Evolutionary conservation across 257 asterid genomes (phyloP), one percentile per base, ranked within the genome.

Genomic region (Craterostigma plantagineum): DNA sequence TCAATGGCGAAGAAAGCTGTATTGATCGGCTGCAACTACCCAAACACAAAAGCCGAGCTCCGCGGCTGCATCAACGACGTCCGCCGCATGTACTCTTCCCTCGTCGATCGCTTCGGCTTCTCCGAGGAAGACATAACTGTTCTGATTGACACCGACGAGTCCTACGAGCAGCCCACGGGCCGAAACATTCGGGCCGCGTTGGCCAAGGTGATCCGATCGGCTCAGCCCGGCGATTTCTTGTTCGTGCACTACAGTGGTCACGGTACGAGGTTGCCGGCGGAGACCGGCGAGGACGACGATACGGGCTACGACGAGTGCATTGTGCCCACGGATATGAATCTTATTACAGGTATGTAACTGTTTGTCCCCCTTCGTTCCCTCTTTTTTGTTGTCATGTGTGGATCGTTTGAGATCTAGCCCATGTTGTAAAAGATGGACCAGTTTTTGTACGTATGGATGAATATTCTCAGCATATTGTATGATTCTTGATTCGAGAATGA

Each of bases 181-280:
- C 77, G 74, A 16, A 87, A 87, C 48, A 52, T 87, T 23, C 95
- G 97, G 23, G 55, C 61, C 0, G 92, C 95, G 12, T 79, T 87
- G 34, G 37, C 63, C 49, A 63, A 71, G 63, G 84, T 87, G 50
- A 72, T 86, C n/a, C 39, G 53, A 48, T 65, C 82, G 33, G 93
- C 79, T 46, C 30, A 50, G 18, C 53, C 70, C 39, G 92, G 97
- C 0, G 97, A 85, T 43, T 58, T 49, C 46, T 71, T 87, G 43
- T 87, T 87, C 59, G 92, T 87, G 6, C 97, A 87, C 65, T 87
- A 87, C 54, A 87, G 97, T 36, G 97, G 97, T 49, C 97, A 87
- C 51, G 97, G 97, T 4, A 87, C 97, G 7, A 85, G 97, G 35
- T 79, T 87, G 1, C 97, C 97, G 14, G 97, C 97, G 36, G 97